Evolutionary conservation across 306 rosid genomes (phyloP), one percentile per base, ranked within the genome.

Genomic region (Hippophae rhamnoides): DNA sequence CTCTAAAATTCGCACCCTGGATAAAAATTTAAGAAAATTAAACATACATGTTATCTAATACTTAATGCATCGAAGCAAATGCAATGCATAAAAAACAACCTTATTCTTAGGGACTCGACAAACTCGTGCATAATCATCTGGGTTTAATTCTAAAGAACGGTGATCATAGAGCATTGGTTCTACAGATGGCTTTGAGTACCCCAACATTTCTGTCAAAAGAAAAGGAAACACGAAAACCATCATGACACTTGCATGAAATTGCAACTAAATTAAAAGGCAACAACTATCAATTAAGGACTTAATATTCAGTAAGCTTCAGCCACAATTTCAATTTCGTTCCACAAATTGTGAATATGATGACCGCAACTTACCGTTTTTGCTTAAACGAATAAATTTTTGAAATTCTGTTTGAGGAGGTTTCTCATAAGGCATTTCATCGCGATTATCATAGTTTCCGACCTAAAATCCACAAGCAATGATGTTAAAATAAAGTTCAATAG

Each of bases 1-100:
- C 84, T 69, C 97, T 77, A 14, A 86, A 90, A 47, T 80, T 77
- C 25, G 72, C 97, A n/a, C 97, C 97, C 95, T 90, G 7, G 13
- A 18, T 31, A n/a, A 54, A 12, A 49, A 49, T 12, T 3, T 13
- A 5, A 49, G 14, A 5, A 6, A 49, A 49, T 8, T 12, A 49
- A 49, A 12, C 3, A 49, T 2, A 23, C 8, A n/a, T 12, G 14
- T 49, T 13, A 48, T 10, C 0, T 11, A 48, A 10, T 10, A 10
- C 8, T 49, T 49, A 49, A 10, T 7, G 12, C n/a, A 12, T 9
- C 8, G 42, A 10, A 38, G 10, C 3, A 8, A 8, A 14, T 10
- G 3, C 31, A 41, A 11, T 50, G 5, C 8, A 58, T 5, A 5
- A 1, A 45, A 23, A 38, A 7, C 8, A 46, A 86, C 97, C 97